Percentiles rank a stretch among this genome's conserved stretches.
Conservation (phyloP, 1,284 basidiomycete genomes). For the Rhodotorula mucilaginosa region DNA sequence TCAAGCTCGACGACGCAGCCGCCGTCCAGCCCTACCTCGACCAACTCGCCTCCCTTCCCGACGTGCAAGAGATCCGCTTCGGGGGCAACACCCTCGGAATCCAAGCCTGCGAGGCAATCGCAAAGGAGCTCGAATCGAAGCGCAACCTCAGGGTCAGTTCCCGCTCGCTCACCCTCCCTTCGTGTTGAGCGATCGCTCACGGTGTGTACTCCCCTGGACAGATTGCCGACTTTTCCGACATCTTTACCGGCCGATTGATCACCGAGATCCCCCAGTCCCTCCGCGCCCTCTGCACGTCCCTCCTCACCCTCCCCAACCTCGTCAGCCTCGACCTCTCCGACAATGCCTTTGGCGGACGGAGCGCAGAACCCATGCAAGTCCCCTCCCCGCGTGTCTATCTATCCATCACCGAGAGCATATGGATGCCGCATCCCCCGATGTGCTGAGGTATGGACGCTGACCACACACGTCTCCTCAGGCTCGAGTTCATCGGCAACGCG, state of each 20-base stretch:
- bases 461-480: conserved; percentile 16
- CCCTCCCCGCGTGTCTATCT: conserved; percentile 60
- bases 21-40: conserved; percentile 78
- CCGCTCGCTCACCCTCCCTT: too few relatives aligned
- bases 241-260: conserved; percentile 96
- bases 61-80: conserved; percentile 77
- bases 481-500: conserved; percentile 63
- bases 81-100: conserved; percentile 96
- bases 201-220: conserved; percentile 47
- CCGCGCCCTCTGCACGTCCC: conserved; percentile 79
- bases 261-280: conserved; percentile 90
- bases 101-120: conserved; percentile 82
- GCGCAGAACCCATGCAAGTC: conserved; percentile 83
- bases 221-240: conserved; percentile 94
- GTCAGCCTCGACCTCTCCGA: conserved; percentile 88
- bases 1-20: conserved; percentile 76
- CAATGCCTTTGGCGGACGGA: conserved; percentile 95
- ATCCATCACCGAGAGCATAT: too few relatives aligned
- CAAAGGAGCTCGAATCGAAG: conserved; percentile 71
- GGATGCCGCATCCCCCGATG: too few relatives aligned
- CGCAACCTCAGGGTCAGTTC: conserved; percentile 65
- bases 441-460: background rate
- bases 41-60: conserved; percentile 61
- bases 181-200: conserved; percentile 2
- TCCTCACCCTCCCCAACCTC: conserved; percentile 74